phyloP scores from a whole-genome alignment of 2,329 filamentous ascomycete species.

The Monascus ruber region DNA sequence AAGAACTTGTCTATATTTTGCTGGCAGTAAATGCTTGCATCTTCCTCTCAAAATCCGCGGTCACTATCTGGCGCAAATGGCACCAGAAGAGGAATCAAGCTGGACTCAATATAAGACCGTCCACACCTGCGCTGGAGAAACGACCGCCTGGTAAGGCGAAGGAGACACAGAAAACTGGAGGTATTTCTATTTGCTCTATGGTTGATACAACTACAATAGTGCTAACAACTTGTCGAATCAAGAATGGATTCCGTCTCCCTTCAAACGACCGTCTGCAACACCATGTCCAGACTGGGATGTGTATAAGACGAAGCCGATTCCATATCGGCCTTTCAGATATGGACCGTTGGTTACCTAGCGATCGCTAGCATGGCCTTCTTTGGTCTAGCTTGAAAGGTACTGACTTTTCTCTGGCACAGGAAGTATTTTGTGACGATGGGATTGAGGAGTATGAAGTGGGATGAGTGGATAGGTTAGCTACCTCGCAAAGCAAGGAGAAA shows the following conservation, averaged over 20 bases:
- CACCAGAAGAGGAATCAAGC: not conserved
- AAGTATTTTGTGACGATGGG: conserved; percentile 71
- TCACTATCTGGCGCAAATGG: not conserved
- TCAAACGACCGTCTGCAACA: conserved; percentile 46
- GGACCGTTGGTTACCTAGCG: conserved; percentile 42
- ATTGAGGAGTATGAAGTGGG: conserved; percentile 55
- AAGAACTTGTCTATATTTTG: not conserved
- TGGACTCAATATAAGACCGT: conserved; percentile 6
- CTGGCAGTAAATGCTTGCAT: not conserved
- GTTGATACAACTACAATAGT: not conserved
- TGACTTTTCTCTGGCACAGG: conserved; percentile 7
- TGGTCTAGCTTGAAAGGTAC: too few relatives aligned
- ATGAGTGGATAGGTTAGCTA: conserved; percentile 56
- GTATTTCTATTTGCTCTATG: conserved; percentile 20
- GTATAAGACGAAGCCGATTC: conserved; percentile 56
- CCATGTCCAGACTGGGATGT: conserved; percentile 61
- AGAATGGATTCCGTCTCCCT: conserved; percentile 49
- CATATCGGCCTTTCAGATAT: conserved; percentile 67
- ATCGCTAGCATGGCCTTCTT: conserved; percentile 1
- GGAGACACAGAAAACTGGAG: conserved; percentile 34
- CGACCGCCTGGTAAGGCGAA: conserved; percentile 18
- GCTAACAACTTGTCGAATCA: not conserved
- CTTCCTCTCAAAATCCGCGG: not conserved
- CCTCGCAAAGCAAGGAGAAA: not conserved
- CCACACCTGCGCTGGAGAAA: conserved; percentile 38